phyloP scores from a whole-genome alignment of 495 filamentous ascomycete genomes.

The Geopyxis carbonaria region DNA sequence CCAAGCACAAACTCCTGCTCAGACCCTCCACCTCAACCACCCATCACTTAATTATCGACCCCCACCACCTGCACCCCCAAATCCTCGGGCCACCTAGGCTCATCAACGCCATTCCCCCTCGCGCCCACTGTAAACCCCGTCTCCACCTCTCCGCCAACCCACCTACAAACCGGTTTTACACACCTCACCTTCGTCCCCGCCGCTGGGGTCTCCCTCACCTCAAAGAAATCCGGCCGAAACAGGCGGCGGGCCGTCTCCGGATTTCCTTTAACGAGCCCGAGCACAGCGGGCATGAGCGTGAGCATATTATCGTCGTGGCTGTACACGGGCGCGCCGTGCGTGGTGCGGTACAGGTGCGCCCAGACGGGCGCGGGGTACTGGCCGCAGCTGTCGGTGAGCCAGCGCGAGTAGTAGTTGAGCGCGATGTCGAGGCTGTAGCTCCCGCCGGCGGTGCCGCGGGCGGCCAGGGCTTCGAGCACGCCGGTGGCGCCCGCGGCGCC shows the following conservation, averaged over 20 bases:
- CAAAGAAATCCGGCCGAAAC: neutral
- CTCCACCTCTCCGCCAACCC: conserved; percentile 4
- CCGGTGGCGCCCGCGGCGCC: conserved; percentile 28
- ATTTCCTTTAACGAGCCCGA: conserved; percentile 3
- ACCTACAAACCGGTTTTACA: neutral
- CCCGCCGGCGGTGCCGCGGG: conserved; percentile 27
- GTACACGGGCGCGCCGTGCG: conserved; percentile 9
- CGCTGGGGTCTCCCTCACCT: neutral
- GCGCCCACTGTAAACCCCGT: conserved; percentile 20
- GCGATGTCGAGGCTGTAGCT: conserved; percentile 21
- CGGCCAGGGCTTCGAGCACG: conserved; percentile 25
- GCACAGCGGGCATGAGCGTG: conserved; percentile 10
- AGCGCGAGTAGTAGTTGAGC: conserved; percentile 25
- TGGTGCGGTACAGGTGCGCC: conserved; percentile 6
- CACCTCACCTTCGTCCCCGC: neutral
- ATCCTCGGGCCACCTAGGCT: neutral
- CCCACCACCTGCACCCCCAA: no score
- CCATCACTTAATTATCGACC: no score
- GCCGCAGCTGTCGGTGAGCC: conserved; percentile 15
- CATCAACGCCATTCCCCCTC: neutral
- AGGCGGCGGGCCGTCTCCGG: neutral
- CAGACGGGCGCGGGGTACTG: conserved; percentile 11
- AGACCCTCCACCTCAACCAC: no score
- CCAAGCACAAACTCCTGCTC: no score
- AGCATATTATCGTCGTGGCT: conserved; percentile 11